Conservation (phyloP, 768 basidiomycete genomes). For the Albatrellus ellisii region DNA sequence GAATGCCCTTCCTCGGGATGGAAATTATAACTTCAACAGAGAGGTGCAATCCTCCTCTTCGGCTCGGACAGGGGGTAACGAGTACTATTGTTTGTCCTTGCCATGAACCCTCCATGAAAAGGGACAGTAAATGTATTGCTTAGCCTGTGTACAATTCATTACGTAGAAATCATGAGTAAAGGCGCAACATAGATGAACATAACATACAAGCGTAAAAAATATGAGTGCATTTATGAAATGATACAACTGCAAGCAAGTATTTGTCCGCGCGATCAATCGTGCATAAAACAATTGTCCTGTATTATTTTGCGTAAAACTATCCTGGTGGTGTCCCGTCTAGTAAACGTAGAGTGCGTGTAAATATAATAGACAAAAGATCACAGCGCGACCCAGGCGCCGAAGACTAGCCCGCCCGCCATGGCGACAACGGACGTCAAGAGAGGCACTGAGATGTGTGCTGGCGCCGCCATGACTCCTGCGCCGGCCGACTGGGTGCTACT, state of each 20-base stretch:
- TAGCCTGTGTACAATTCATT: too few relatives aligned
- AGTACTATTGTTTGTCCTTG: too few relatives aligned
- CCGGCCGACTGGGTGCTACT: neutral
- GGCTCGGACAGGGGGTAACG: too few relatives aligned
- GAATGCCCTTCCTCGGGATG: too few relatives aligned
- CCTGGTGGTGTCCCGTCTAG: neutral
- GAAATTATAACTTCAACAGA: too few relatives aligned
- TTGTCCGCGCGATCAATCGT: neutral
- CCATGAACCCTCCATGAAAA: too few relatives aligned
- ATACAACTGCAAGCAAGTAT: neutral
- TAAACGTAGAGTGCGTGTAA: too few relatives aligned
- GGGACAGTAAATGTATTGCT: too few relatives aligned
- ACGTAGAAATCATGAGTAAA: too few relatives aligned
- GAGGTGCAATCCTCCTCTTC: too few relatives aligned
- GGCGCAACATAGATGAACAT: neutral
- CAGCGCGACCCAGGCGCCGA: constrained; percentile 11
- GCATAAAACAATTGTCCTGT: neutral
- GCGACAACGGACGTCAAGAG: constrained; percentile 8
- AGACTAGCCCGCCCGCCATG: constrained; percentile 5
- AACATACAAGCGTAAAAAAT: too few relatives aligned
- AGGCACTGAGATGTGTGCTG: constrained; percentile 1
- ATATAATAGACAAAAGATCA: neutral
- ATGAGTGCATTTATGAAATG: too few relatives aligned
- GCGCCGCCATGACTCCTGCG: constrained; percentile 1
- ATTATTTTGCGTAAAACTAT: neutral